Base-by-base conservation (phyloP, 2,329 filamentous ascomycete genomes). In the Colletotrichum sp. region DNA sequence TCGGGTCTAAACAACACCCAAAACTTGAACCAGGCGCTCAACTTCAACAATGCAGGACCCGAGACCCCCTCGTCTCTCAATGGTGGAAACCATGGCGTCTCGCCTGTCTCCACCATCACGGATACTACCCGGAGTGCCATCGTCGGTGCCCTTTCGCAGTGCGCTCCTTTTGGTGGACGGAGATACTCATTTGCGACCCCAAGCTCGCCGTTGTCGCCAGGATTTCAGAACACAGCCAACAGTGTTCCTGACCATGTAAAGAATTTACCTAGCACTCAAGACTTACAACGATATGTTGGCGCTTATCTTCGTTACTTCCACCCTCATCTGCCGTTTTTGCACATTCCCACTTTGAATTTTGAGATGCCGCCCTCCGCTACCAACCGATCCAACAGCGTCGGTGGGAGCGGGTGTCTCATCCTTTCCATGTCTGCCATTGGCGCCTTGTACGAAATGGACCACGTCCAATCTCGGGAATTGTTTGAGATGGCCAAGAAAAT, bases 401-500 rank as follows among this genome's bases (percentile, higher is more conserved):
- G 95, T 75, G 96, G 96, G 72, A 95, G 94, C 75, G 96, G 95
- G 68, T 98, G 96, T 83, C 88, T 98, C 73, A 93, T 97, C 76
- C 89, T 98, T 36, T 96, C 95, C 6, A 97, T 98, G 93, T 95
- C 95, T 63, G 95, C 95, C n/a, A 90, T 91, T 72, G 87, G 87
- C 68, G 87, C 87, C 44, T 88, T 98, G 52, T 98, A 98, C 85
- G 96, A 98, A 86, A 92, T 93, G 82, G 96, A 99, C 76, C 92
- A 93, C 75, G 89, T 90, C 32, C 91, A 94, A 71, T 98, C 96
- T 28, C 94, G 94, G 83, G 94, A 98, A 63, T 86, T 99, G 9
- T 98, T 98, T 81, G 95, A 98, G 79, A 94, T 96, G 82, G 95
- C 96, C 65, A 98, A 98, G 88, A 98, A 96, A 86, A 95, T 98